These are phyloP conservation scores for Nicotiana noctiflora DNA, from an alignment of 257 asterid species.

Conservation along the genomic window DNA sequence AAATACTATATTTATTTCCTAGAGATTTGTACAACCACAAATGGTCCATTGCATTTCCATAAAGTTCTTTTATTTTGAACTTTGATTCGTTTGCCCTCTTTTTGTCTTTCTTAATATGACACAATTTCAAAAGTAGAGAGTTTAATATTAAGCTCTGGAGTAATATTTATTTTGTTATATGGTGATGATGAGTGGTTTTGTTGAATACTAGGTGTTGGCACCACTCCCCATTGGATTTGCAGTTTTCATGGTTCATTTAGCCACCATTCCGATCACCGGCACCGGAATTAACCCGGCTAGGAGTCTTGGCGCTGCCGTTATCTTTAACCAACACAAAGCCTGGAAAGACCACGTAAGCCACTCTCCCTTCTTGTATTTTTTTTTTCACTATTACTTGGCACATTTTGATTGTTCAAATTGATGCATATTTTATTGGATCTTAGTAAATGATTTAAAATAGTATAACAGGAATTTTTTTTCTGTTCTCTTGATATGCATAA, in stretches of 20 bases:
- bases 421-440: too few species aligned
- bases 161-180: not conserved
- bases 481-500: too few species aligned
- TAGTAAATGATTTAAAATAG: too few species aligned
- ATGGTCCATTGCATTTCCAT: not conserved
- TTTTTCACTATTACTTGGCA: too few species aligned
- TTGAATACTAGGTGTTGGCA: slow-evolving; percentile 50
- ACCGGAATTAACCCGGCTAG: slow-evolving; percentile 84
- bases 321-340: slow-evolving; percentile 40
- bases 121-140: not conserved
- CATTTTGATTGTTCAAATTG: too few species aligned
- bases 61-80: not conserved
- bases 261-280: slow-evolving; percentile 73
- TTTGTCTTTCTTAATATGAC: not conserved
- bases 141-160: not conserved
- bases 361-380: not conserved
- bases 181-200: not conserved
- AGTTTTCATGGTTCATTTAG: slow-evolving; percentile 76
- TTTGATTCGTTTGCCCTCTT: not conserved
- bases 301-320: slow-evolving; percentile 81
- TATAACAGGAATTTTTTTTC: too few species aligned
- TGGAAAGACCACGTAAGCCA: slow-evolving; percentile 57
- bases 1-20: too few species aligned
- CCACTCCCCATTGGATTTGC: slow-evolving; percentile 84
- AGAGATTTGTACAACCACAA: not conserved